phyloP scores from a whole-genome alignment of 169 alveolate species.

The Fabrea salina region DNA sequence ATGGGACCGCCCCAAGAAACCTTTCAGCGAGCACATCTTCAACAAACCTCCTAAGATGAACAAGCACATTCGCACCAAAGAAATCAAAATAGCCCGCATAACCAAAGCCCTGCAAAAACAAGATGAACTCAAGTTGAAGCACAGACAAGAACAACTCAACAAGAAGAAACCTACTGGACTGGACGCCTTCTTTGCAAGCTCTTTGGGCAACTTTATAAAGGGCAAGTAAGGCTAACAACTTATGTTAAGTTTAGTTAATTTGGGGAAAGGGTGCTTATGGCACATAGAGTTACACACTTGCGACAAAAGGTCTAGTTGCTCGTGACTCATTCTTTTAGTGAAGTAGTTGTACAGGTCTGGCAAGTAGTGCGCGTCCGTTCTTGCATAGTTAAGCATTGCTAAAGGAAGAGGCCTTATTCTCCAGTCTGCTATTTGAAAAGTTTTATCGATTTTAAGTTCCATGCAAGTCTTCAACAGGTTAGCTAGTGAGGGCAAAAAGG shows the following conservation, averaged over 20 bases:
- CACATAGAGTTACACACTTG: not conserved
- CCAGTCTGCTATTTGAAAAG: slow-evolving; percentile 37
- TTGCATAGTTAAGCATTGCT: slow-evolving; percentile 40
- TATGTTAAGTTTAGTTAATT: not conserved
- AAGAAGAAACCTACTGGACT: slow-evolving; percentile 27
- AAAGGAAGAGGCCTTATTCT: slow-evolving; percentile 38
- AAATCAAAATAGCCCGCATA: not conserved
- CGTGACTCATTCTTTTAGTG: not conserved
- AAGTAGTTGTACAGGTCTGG: not conserved
- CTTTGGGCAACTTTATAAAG: not conserved
- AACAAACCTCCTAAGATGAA: not conserved
- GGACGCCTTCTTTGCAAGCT: not conserved
- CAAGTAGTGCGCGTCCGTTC: slow-evolving; percentile 31
- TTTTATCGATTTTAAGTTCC: slow-evolving; percentile 31
- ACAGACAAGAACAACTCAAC: not conserved
- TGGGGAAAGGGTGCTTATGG: not conserved
- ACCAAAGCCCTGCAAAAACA: slow-evolving; percentile 13
- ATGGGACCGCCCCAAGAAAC: not conserved
- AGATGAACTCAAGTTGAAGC: slow-evolving; percentile 17
- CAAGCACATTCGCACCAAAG: not conserved
- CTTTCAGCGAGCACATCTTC: not conserved
- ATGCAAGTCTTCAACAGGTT: not conserved
- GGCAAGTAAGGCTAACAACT: no score
- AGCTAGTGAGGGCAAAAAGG: not conserved
- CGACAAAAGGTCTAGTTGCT: not conserved